Conservation (phyloP, 495 filamentous ascomycete species). For the Sporormia fimetaria region DNA sequence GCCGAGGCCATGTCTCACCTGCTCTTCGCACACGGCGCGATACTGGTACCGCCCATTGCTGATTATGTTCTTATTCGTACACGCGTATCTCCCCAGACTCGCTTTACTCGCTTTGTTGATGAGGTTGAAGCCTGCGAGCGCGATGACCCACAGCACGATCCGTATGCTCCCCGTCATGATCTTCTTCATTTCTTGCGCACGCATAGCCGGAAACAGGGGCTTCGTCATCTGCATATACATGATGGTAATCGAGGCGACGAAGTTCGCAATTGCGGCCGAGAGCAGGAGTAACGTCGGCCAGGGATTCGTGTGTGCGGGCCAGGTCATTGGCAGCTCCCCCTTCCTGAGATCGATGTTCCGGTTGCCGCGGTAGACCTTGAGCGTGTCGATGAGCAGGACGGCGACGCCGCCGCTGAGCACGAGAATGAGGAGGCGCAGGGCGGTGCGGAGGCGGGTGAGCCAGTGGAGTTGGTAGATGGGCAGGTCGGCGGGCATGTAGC, state of each 20-base stretch:
- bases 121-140: slow-evolving; percentile 11
- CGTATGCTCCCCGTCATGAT: slow-evolving; percentile 19
- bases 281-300: slow-evolving; percentile 15
- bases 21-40: slow-evolving; percentile 20
- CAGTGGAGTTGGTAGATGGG: slow-evolving; percentile 10
- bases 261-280: slow-evolving; percentile 12
- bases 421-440: slow-evolving; percentile 20
- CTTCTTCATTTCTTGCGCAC: slow-evolving; percentile 14
- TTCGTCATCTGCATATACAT: slow-evolving; percentile 11
- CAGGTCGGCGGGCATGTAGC: slow-evolving; percentile 10
- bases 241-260: slow-evolving; percentile 15
- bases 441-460: slow-evolving; percentile 12
- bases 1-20: slow-evolving; percentile 8
- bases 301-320: slow-evolving; percentile 20
- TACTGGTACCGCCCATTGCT: slow-evolving; percentile 23
- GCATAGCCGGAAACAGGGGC: slow-evolving; percentile 13
- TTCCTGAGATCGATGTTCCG: slow-evolving; percentile 13
- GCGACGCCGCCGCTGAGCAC: slow-evolving; percentile 18
- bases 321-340: slow-evolving; percentile 23
- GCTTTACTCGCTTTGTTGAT: slow-evolving; percentile 16
- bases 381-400: slow-evolving; percentile 14
- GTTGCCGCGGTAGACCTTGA: slow-evolving; percentile 19
- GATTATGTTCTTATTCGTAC: slow-evolving; percentile 20
- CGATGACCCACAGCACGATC: slow-evolving; percentile 12
- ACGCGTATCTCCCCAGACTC: slow-evolving; percentile 18